phyloP scores from a whole-genome alignment of 2,329 filamentous ascomycete genomes.

The Lachnellula subtilissima region DNA sequence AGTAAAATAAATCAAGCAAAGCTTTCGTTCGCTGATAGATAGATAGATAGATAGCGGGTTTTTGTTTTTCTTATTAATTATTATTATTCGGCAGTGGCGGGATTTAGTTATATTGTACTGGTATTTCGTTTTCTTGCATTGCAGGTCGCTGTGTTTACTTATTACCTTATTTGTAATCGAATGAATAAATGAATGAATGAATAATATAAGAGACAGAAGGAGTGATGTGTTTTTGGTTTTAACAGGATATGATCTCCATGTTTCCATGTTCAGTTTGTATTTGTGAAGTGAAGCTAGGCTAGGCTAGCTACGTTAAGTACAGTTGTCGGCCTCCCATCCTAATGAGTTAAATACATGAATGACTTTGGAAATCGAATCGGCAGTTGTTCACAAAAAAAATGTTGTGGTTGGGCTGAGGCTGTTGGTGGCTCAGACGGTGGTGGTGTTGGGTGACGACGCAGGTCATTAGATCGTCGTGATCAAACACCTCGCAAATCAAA shows the following conservation, averaged over 20 bases:
- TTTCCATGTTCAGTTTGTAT: neutral
- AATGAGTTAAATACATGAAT: neutral
- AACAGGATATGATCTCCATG: neutral
- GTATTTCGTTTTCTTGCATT: too few relatives aligned
- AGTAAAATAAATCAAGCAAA: too few relatives aligned
- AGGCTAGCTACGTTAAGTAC: neutral
- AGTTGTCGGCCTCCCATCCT: neutral
- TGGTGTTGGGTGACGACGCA: neutral
- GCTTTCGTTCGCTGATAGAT: too few relatives aligned
- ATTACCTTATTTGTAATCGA: too few relatives aligned
- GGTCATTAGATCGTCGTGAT: neutral
- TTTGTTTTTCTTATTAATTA: too few relatives aligned
- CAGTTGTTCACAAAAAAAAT: neutral
- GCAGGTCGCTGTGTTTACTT: too few relatives aligned
- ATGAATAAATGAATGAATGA: neutral
- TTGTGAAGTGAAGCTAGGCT: neutral
- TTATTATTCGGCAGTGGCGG: too few relatives aligned
- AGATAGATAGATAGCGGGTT: too few relatives aligned
- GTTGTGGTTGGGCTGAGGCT: neutral
- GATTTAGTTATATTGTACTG: too few relatives aligned
- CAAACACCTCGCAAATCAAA: neutral
- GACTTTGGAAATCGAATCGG: neutral
- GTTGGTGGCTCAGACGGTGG: neutral
- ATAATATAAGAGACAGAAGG: neutral
- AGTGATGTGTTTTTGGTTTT: neutral